Evolutionary conservation across 164 flowering plant genomes (phyloP).

Genomic region (Aristolochia contorta): DNA sequence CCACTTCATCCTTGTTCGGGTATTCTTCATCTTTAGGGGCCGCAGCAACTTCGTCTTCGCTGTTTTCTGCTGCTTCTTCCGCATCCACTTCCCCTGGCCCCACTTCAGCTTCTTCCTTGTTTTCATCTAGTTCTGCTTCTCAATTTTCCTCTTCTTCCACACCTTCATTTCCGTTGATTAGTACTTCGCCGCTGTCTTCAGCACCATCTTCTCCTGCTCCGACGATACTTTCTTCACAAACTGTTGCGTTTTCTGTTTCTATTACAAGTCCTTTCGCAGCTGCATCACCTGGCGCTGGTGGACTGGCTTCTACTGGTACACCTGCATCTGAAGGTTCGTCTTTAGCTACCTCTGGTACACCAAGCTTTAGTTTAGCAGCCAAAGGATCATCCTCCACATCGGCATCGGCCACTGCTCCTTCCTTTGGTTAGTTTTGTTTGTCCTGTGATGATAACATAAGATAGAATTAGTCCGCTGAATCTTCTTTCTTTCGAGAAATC

Average conservation of each 20-base stretch:
- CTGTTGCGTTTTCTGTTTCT: slow-evolving; percentile 4
- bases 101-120: background rate
- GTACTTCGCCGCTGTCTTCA: slow-evolving; percentile 14
- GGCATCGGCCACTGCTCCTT: slow-evolving; percentile 26
- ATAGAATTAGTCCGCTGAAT: too few species aligned
- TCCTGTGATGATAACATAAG: background rate
- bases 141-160: slow-evolving; percentile 9
- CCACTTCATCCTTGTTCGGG: slow-evolving; percentile 4
- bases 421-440: slow-evolving; percentile 32
- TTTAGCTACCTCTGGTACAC: slow-evolving; percentile 7
- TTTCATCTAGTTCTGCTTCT: background rate
- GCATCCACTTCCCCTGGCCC: background rate
- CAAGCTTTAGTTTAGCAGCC: slow-evolving; percentile 30
- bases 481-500: too few species aligned
- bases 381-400: slow-evolving; percentile 30
- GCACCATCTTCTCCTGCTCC: slow-evolving; percentile 14
- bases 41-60: background rate
- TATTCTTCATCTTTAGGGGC: slow-evolving; percentile 11
- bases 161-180: slow-evolving; percentile 18
- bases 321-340: slow-evolving; percentile 3
- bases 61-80: background rate
- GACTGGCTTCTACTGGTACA: background rate
- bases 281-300: slow-evolving; percentile 13
- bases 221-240: slow-evolving; percentile 12
- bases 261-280: slow-evolving; percentile 18